Percentiles rank a stretch among this genome's conserved stretches.
Evolutionary conservation across 805 yeast genomes (phyloP).

Genomic region (Myxozyma mucilagina): DNA sequence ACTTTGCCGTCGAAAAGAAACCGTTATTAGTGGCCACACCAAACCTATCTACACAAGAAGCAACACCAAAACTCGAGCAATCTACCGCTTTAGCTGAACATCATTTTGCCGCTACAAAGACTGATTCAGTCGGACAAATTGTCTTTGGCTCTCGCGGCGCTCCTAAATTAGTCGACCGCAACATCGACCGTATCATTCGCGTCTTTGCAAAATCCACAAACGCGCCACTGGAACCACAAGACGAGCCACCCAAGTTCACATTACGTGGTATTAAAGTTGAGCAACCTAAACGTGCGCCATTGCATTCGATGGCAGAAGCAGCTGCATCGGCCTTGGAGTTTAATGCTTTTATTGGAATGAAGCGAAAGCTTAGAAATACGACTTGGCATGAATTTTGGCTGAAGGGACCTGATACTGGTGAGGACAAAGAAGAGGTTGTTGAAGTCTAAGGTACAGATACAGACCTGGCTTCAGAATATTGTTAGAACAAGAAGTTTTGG

Average conservation of each 20-base stretch:
- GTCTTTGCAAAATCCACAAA: conserved; percentile 17
- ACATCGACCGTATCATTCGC: conserved; percentile 10
- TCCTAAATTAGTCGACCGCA: conserved; percentile 14
- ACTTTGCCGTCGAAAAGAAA: conserved; percentile 45
- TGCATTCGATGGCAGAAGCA: conserved; percentile 31
- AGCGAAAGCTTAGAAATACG: conserved; percentile 36
- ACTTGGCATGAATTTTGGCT: conserved; percentile 42
- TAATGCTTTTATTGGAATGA: conserved; percentile 35
- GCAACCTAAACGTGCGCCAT: conserved; percentile 13
- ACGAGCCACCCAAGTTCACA: conserved; percentile 23
- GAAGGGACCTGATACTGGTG: not conserved
- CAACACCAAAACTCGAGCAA: conserved; percentile 4
- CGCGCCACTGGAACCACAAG: conserved; percentile 14
- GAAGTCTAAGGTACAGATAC: not conserved
- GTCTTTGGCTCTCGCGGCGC: conserved; percentile 25
- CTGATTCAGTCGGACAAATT: conserved; percentile 21
- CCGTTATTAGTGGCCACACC: not conserved
- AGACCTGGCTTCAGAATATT: not conserved
- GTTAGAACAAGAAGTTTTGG: no score
- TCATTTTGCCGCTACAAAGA: not conserved
- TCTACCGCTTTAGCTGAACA: not conserved
- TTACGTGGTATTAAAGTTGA: conserved; percentile 15
- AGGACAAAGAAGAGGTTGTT: not conserved
- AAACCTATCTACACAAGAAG: conserved; percentile 1
- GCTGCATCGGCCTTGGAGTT: conserved; percentile 35